These are phyloP conservation scores for Pythium aristosporum DNA, from an alignment of 352 stramenopile genomes.

Conservation along the genomic window DNA sequence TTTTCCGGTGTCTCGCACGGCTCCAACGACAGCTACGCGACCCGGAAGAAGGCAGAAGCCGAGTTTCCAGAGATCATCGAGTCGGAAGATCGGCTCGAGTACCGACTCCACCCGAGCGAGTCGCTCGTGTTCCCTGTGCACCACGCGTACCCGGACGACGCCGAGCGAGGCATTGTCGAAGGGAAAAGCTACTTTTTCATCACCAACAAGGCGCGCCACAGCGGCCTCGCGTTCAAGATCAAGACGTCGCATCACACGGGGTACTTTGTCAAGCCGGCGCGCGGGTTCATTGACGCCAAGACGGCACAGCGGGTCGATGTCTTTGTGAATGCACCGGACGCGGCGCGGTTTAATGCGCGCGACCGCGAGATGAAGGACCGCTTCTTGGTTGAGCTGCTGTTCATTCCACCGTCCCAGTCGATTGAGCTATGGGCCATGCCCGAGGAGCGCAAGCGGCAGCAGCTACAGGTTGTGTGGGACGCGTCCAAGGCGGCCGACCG, in stretches of 20 bases:
- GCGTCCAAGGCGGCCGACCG: constrained; percentile 13
- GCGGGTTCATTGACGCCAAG: constrained; percentile 56
- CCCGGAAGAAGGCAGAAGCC: not conserved
- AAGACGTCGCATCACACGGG: constrained; percentile 77
- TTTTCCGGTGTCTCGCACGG: not conserved
- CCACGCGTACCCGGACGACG: constrained; percentile 9
- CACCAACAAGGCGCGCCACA: constrained; percentile 48
- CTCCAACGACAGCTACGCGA: constrained; percentile 21
- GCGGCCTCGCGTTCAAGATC: constrained; percentile 71
- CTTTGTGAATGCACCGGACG: constrained; percentile 41
- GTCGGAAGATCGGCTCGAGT: constrained; percentile 20
- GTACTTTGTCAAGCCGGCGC: constrained; percentile 74
- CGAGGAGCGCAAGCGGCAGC: constrained; percentile 34
- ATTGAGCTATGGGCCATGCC: constrained; percentile 37
- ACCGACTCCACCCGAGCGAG: constrained; percentile 21
- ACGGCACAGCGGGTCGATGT: constrained; percentile 65
- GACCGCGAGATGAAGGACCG: constrained; percentile 60
- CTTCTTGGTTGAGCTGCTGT: constrained; percentile 72
- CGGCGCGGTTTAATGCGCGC: constrained; percentile 35
- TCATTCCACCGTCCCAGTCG: constrained; percentile 41
- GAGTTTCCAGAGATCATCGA: constrained; percentile 12
- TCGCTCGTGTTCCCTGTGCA: constrained; percentile 22
- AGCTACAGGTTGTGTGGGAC: constrained; percentile 47
- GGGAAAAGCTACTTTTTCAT: constrained; percentile 51
- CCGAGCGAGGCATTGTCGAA: constrained; percentile 29